These are phyloP conservation scores for Lachancea sp. DNA, from an alignment of 805 yeast species.

Conservation along the genomic window DNA sequence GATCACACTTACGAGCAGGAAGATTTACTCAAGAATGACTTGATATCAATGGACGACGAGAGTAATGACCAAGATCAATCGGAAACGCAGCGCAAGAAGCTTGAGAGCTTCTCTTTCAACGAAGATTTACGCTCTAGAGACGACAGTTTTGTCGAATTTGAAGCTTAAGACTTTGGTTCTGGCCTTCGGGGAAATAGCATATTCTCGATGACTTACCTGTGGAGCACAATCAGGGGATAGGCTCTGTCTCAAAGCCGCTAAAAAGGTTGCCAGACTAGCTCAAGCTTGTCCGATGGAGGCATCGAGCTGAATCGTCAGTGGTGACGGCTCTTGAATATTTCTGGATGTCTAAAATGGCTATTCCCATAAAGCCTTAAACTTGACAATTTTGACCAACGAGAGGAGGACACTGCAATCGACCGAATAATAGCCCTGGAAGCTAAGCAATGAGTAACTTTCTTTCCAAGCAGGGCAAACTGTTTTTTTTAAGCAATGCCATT, in stretches of 20 bases:
- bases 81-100: constrained; percentile 15
- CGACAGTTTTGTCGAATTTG: constrained; percentile 29
- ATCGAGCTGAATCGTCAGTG: too few species aligned
- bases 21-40: constrained; percentile 24
- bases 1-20: constrained; percentile 28
- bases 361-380: too few species aligned
- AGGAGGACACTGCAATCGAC: too few species aligned
- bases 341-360: too few species aligned
- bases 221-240: too few species aligned
- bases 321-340: too few species aligned
- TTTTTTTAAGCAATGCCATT: constrained; percentile 17
- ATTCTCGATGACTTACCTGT: too few species aligned
- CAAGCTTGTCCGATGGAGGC: neutral
- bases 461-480: constrained; percentile 11
- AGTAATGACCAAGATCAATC: constrained; percentile 13
- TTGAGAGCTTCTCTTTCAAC: constrained; percentile 8
- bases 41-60: constrained; percentile 22
- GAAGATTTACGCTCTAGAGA: constrained; percentile 10
- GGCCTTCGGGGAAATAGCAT: too few species aligned
- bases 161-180: constrained; percentile 24
- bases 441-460: constrained; percentile 4
- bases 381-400: too few species aligned
- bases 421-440: too few species aligned
- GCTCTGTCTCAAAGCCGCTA: too few species aligned
- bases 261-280: too few species aligned